Evolutionary conservation across 331 rosid genomes (phyloP).

Genomic region (Rosa hybrid): DNA sequence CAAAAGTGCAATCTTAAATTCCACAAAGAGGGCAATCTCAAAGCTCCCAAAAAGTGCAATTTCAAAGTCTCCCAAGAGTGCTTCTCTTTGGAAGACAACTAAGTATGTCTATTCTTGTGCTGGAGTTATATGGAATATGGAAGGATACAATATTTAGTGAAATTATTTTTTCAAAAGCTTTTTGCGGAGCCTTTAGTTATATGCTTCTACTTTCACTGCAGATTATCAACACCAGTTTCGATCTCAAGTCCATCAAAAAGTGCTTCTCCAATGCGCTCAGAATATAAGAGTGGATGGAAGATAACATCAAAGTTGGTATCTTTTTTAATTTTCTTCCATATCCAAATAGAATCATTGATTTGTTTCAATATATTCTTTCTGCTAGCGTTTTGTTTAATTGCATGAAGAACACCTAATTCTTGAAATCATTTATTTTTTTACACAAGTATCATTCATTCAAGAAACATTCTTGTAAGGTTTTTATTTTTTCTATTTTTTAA

Average conservation of each 20-base stretch:
- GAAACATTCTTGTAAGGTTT: constrained; percentile 10
- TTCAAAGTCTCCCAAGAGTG: constrained; percentile 38
- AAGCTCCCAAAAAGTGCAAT: constrained; percentile 2
- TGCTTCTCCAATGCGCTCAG: constrained; percentile 37
- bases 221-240: constrained; percentile 47
- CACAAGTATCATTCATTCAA: background rate
- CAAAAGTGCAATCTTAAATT: constrained; percentile 21
- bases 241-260: constrained; percentile 42
- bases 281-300: constrained; percentile 52
- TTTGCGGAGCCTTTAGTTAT: background rate
- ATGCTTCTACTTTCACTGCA: constrained; percentile 19
- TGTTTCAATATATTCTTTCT: background rate
- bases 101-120: constrained; percentile 36
- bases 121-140: background rate
- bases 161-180: background rate
- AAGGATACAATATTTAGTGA: too few relatives aligned
- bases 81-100: constrained; percentile 60
- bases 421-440: background rate
- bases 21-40: constrained; percentile 33
- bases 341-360: background rate
- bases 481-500: constrained; percentile 14
- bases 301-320: constrained; percentile 67
- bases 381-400: background rate
- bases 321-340: constrained; percentile 29
- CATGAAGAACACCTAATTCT: background rate